A percentile compares a stretch with the other conserved stretches of the same genome.
Conservation (phyloP, 108 stramenopile species). For the Cyclotella sp. region DNA sequence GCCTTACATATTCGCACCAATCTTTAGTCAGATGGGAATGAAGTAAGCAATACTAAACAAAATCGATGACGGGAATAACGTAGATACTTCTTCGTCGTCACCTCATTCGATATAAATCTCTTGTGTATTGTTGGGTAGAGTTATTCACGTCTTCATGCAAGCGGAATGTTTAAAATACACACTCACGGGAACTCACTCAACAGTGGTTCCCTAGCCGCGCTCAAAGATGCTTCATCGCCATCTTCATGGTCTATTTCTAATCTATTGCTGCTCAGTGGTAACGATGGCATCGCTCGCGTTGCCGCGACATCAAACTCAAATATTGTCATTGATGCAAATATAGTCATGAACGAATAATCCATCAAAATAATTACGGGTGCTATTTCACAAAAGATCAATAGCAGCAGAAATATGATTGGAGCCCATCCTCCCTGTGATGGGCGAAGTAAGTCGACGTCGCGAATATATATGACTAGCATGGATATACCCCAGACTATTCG, state of each 20-base stretch:
- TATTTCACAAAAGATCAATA: conserved; percentile 73
- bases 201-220: conserved; percentile 15
- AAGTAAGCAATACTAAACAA: no score
- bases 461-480: conserved; percentile 57
- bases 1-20: no score
- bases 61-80: no score
- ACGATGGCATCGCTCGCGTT: conserved; percentile 38
- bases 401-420: conserved; percentile 58
- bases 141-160: not conserved
- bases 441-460: conserved; percentile 64
- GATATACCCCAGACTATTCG: conserved; percentile 71
- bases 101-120: no score
- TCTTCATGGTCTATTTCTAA: conserved; percentile 6
- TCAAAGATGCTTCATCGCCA: not conserved
- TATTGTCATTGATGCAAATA: conserved; percentile 51
- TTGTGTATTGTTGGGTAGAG: no score
- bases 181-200: conserved; percentile 10
- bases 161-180: no score
- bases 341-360: conserved; percentile 67
- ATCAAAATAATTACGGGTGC: conserved; percentile 67
- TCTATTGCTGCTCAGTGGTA: conserved; percentile 31
- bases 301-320: conserved; percentile 46
- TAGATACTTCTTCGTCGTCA: no score
- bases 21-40: no score
- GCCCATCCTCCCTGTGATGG: conserved; percentile 64